Base-by-base conservation (phyloP, 805 yeast species). In the Ogataea chonburiensis region DNA sequence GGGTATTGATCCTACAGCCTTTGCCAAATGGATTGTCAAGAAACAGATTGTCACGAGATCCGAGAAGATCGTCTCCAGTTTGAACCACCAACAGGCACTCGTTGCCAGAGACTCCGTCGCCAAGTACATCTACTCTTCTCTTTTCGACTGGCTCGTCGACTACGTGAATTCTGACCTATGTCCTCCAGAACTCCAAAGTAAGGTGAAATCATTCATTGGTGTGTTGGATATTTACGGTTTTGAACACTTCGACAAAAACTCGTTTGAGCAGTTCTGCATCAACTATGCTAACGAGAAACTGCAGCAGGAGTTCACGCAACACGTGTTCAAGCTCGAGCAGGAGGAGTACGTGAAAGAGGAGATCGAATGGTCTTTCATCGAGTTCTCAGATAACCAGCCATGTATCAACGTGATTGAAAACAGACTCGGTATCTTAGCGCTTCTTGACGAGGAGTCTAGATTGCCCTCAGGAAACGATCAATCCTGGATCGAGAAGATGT, bases 71-170 rank as follows among this genome's bases (percentile, higher is more conserved):
- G 79, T 81, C 31, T 81, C 95, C 16, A 87, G 84, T 57, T 70
- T 91, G 55, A 86, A 75, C 52, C 83, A 78, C 58, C 77, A 77
- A 51, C 95, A 89, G 58, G 94, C 98, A 7, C 52, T 77, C 17
- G 96, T 89, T 19, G 91, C 96, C 10, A 79, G 96, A 56, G 98
- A 91, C 64, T 93, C 98, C n/a, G 94, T 91, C 36, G 87, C 98
- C 32, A 91, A 91, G 61, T 91, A 82, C 60, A 82, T 93, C 33
- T 91, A 93, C 64, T 79, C 97, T 3, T 85, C 95, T 3, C 65
- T 93, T 43, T 91, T 91, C 51, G 98, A 91, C 56, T 91, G 98
- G 98, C 75, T 91, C 42, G 98, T 89, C 16, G 79, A 75, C 32
- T 80, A 79, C 49, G 85, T 88, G 46, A 91, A 91, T 61, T 60